Conservation (phyloP, 768 basidiomycete species). For the Crassisporium funariophilum region DNA sequence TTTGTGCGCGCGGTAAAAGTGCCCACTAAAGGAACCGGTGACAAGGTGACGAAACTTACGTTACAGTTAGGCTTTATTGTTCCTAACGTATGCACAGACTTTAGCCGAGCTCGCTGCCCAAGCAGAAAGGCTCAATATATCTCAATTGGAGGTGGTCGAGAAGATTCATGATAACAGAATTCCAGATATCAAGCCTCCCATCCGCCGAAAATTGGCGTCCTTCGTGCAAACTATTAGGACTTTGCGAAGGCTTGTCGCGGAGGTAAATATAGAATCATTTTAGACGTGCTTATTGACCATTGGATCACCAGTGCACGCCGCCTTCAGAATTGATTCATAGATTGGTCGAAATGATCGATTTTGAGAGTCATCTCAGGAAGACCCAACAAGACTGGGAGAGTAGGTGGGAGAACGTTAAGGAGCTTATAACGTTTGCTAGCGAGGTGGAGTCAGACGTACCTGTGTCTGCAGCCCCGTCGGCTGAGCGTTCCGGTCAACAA, state of each 20-base stretch:
- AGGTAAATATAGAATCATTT: constrained; percentile 39
- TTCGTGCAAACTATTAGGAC: constrained; percentile 61
- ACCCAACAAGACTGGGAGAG: constrained; percentile 75
- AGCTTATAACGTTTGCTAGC: constrained; percentile 77
- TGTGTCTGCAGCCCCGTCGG: constrained; percentile 5
- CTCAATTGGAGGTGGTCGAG: constrained; percentile 63
- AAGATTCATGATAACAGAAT: constrained; percentile 60
- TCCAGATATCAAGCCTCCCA: constrained; percentile 65
- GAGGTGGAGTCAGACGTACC: constrained; percentile 45
- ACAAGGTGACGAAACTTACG: constrained; percentile 53
- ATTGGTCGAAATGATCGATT: constrained; percentile 59
- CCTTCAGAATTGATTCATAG: constrained; percentile 66
- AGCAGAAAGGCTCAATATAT: constrained; percentile 52
- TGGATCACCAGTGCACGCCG: constrained; percentile 46
- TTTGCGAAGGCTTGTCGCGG: constrained; percentile 52
- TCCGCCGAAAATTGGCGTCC: constrained; percentile 60
- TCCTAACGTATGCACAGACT: constrained; percentile 42
- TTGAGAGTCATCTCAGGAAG: constrained; percentile 68
- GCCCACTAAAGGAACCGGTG: constrained; percentile 73
- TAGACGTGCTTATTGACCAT: neutral
- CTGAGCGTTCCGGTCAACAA: neutral
- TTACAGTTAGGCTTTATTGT: neutral
- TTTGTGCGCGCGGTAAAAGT: constrained; percentile 73
- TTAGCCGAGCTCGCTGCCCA: constrained; percentile 56
- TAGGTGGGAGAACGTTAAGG: constrained; percentile 85